A percentile compares a stretch with the other conserved stretches of the same genome.
These are phyloP conservation scores for Ulvella scutata DNA, from an alignment of 139 green algal species.

Conservation along the genomic window DNA sequence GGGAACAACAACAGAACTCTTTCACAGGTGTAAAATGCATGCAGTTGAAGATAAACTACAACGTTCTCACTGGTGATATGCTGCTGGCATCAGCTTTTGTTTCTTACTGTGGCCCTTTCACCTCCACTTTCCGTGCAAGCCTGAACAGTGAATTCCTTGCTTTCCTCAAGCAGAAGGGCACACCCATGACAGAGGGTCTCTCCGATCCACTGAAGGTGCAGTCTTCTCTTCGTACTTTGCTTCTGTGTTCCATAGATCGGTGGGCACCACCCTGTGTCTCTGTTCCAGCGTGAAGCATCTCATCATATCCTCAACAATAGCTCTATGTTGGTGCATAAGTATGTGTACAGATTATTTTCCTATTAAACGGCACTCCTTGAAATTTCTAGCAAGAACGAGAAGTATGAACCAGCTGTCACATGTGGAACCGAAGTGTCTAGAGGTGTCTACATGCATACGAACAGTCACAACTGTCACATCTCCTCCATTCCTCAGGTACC, in stretches of 20 bases:
- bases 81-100: conserved; percentile 54
- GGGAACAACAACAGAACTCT: no score
- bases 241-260: no score
- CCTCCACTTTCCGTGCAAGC: conserved; percentile 41
- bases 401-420: no score
- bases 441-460: no score
- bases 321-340: not conserved
- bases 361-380: no score
- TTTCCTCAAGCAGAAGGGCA: conserved; percentile 43
- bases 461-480: no score
- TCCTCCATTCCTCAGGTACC: no score
- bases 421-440: no score
- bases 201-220: conserved; percentile 44
- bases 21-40: no score
- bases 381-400: no score
- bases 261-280: not conserved
- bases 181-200: conserved; percentile 65
- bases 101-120: conserved; percentile 59
- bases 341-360: no score
- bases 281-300: not conserved
- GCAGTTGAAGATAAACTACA: conserved; percentile 34
- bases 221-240: not conserved
- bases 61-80: conserved; percentile 57
- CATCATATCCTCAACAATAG: not conserved
- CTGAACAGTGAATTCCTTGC: conserved; percentile 54